phyloP scores from a whole-genome alignment of 208 protist species.

The Blastocrithidia nonstop region DNA sequence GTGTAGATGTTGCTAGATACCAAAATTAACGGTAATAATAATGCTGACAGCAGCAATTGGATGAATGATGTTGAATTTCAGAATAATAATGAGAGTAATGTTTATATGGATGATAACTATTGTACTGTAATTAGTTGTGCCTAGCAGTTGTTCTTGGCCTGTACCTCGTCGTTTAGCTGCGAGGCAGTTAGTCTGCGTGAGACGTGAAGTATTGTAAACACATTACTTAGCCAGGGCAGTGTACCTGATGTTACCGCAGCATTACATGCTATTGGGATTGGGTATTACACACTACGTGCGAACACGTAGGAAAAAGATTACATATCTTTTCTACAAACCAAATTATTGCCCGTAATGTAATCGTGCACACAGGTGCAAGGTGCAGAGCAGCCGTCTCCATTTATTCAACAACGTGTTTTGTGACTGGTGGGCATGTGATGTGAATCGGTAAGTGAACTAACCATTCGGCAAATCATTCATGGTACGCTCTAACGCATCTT shows the following conservation, averaged over 20 bases:
- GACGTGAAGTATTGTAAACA: constrained; percentile 38
- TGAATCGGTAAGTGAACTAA: constrained; percentile 22
- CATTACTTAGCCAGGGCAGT: constrained; percentile 22
- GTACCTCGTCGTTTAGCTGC: constrained; percentile 41
- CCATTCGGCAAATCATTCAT: constrained; percentile 25
- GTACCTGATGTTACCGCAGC: constrained; percentile 32
- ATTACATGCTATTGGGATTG: constrained; percentile 71
- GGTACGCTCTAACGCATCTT: too few species aligned
- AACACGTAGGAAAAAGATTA: constrained; percentile 15
- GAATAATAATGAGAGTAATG: neutral
- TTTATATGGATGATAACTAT: constrained; percentile 44
- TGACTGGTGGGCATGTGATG: constrained; percentile 84
- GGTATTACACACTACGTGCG: constrained; percentile 63
- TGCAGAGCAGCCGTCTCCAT: constrained; percentile 10
- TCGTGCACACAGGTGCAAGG: neutral
- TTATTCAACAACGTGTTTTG: constrained; percentile 60
- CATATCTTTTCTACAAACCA: constrained; percentile 24
- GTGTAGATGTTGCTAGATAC: constrained; percentile 14
- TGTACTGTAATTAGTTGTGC: constrained; percentile 17
- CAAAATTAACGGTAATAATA: neutral
- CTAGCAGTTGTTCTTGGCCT: constrained; percentile 57
- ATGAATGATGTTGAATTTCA: neutral
- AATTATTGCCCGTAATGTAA: constrained; percentile 50
- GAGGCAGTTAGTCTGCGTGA: constrained; percentile 8
- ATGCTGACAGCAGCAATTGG: neutral